phyloP scores from a whole-genome alignment of 1,139 yeast species.

The Geotrichum aggregatum region DNA sequence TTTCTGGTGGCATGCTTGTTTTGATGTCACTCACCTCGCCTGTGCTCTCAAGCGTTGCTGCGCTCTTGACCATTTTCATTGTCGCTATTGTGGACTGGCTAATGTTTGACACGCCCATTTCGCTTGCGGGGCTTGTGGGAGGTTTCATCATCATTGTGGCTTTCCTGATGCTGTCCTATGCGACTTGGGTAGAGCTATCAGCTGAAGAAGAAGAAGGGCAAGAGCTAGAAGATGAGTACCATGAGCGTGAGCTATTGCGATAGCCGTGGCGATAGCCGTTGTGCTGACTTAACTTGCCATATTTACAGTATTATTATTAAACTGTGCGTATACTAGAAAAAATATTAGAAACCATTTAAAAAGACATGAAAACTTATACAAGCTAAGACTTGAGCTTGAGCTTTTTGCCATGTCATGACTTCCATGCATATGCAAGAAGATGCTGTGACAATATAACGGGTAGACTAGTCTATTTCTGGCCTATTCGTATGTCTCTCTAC shows the following conservation, averaged over 20 bases:
- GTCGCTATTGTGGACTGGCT: slow-evolving; percentile 78
- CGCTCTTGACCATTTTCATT: slow-evolving; percentile 69
- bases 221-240: slow-evolving; percentile 15
- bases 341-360: no score
- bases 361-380: no score
- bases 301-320: no score
- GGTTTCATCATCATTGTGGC: slow-evolving; percentile 52
- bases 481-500: no score
- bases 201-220: slow-evolving; percentile 49
- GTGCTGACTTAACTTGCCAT: no score
- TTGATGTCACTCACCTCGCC: slow-evolving; percentile 84
- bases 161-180: slow-evolving; percentile 61
- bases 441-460: no score
- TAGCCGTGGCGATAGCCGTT: no score
- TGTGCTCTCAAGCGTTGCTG: slow-evolving; percentile 77
- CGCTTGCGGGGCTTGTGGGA: slow-evolving; percentile 39
- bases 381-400: no score
- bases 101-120: slow-evolving; percentile 52
- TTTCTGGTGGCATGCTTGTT: slow-evolving; percentile 69
- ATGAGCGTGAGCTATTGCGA: slow-evolving; percentile 3
- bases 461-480: no score
- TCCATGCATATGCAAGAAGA: no score
- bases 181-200: slow-evolving; percentile 67
- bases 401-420: no score
- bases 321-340: no score